These are phyloP conservation scores for Nitzschia sp. DNA, from an alignment of 108 stramenopile genomes.

Conservation along the genomic window DNA sequence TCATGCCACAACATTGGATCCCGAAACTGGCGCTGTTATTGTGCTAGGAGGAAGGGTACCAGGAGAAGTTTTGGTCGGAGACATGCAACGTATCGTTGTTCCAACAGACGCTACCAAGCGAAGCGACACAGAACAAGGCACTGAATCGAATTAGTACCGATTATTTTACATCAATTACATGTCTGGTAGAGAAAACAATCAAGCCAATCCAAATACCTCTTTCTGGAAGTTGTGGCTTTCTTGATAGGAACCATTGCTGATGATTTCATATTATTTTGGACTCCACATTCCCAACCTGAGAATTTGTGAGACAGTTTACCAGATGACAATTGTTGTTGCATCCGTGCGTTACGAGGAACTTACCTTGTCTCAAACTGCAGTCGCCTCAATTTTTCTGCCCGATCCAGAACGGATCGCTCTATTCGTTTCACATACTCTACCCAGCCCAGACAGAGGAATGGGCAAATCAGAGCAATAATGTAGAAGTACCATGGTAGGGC, in stretches of 20 bases:
- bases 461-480: conserved; percentile 42
- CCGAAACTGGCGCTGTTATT: conserved; percentile 53
- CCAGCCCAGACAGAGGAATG: conserved; percentile 54
- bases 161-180: too few relatives aligned
- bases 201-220: too few relatives aligned
- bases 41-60: conserved; percentile 73
- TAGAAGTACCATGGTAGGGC: conserved; percentile 74
- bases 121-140: neutral
- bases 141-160: neutral
- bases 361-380: conserved; percentile 80
- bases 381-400: conserved; percentile 79
- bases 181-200: too few relatives aligned
- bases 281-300: conserved; percentile 45
- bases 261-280: conserved; percentile 43
- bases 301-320: neutral
- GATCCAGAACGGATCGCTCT: conserved; percentile 51
- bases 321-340: neutral
- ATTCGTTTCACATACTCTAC: conserved; percentile 63
- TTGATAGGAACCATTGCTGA: too few relatives aligned
- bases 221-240: too few relatives aligned
- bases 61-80: conserved; percentile 57
- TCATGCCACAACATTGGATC: conserved; percentile 55
- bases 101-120: neutral
- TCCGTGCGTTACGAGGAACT: neutral
- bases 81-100: conserved; percentile 47